Evolutionary conservation across 2,329 filamentous ascomycete species (phyloP), one percentile per base, ranked within the genome.

Genomic region (Lasiodiplodia gonubiensis): DNA sequence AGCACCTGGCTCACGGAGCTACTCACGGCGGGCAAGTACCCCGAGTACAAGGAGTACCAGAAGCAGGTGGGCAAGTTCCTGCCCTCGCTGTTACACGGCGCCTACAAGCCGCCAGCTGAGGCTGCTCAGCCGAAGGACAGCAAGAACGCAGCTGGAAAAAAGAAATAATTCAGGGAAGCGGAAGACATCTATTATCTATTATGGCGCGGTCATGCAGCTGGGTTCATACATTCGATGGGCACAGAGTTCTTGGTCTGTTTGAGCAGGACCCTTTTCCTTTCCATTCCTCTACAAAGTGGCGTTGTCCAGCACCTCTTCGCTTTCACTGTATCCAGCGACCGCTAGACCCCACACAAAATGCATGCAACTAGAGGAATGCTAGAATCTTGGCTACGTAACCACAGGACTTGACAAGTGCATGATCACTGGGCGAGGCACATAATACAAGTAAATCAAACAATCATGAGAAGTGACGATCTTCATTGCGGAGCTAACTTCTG

Each of bases 1-100:
- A 97, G 93, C 70, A 97, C 94, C 0, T 90, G 87, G 82, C 85
- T 99, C 49, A 98, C 95, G 0, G 95, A 99, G 81, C 75, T 84
- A 52, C 90, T 98, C 72, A 94, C 90, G 2, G 81, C 88, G 3
- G 82, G 85, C 65, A 99, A 98, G 78, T 99, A 99, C 76, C 85
- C 91, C 0, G 93, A 97, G 73, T 99, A 99, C 79, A 84, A 84
- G 71, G 84, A 91, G 35, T 99, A 99, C 76, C 92, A 97, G 82
- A 84, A 86, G 71, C 86, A 90, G 67, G 92, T 98, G 4, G 91
- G 91, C 69, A 93, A 88, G 78, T 97, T 97, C 76, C 79, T 97
- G 63, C 95, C 95, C 1, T 49, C 25, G 11, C 23, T 30, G 11
- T 33, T 51, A 1, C 51, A 21, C 2, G 65, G 65, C 14, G 33